Evolutionary conservation across 2,329 filamentous ascomycete genomes (phyloP).

Genomic region (Pseudogymnoascus sp.): DNA sequence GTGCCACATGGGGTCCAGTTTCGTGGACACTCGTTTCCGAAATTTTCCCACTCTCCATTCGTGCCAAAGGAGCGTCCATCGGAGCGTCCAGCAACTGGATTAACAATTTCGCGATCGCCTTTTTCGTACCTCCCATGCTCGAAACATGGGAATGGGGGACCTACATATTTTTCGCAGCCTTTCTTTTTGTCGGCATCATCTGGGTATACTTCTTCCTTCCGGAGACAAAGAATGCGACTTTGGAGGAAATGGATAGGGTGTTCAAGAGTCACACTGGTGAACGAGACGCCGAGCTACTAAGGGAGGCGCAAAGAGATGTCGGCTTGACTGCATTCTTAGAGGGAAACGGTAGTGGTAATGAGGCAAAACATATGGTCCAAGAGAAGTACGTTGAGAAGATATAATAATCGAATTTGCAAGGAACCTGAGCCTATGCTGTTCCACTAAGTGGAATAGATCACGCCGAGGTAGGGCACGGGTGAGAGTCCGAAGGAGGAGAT

Average conservation of each 20-base stretch:
- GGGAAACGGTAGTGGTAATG: not conserved
- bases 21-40: conserved; percentile 32
- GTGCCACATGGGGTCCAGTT: conserved; percentile 29
- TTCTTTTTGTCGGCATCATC: conserved; percentile 37
- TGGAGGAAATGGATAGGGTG: conserved; percentile 47
- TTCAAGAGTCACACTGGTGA: conserved; percentile 35
- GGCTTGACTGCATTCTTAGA: conserved; percentile 17
- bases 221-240: conserved; percentile 46
- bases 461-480: not conserved
- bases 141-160: conserved; percentile 39
- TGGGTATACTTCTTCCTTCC: conserved; percentile 45
- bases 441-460: not conserved
- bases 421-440: not conserved
- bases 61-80: conserved; percentile 35
- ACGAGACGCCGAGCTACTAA: conserved; percentile 20
- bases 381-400: not conserved
- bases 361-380: not conserved
- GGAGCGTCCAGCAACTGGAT: conserved; percentile 38
- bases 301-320: conserved; percentile 22
- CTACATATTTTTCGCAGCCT: conserved; percentile 48
- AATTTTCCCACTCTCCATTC: conserved; percentile 33
- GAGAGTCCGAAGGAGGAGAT: not conserved
- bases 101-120: conserved; percentile 40
- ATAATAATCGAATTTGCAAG: not conserved
- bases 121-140: conserved; percentile 38